Conservation (phyloP, 164 flowering plant species). For the Amborella trichopoda region DNA sequence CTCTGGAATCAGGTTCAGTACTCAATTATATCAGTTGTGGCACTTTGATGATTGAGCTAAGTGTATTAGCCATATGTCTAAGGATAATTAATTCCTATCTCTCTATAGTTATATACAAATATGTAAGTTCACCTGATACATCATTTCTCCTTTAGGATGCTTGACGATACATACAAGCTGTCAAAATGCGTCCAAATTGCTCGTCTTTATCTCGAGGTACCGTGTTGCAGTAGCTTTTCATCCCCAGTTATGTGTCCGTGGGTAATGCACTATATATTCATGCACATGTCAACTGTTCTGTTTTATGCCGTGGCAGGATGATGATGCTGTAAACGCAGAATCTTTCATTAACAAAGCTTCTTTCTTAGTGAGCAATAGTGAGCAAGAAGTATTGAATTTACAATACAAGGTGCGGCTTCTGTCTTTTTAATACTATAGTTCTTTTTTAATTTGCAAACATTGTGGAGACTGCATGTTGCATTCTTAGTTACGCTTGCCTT, state of each 20-base stretch:
- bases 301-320: constrained; percentile 61
- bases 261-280: background rate
- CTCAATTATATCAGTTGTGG: too few species aligned
- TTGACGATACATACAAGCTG: constrained; percentile 79
- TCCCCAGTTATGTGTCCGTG: background rate
- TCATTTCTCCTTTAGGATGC: constrained; percentile 35
- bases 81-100: too few species aligned
- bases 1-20: constrained; percentile 97
- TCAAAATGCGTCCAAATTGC: constrained; percentile 98
- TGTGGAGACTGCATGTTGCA: background rate
- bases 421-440: background rate
- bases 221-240: background rate
- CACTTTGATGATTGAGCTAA: too few species aligned
- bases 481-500: background rate
- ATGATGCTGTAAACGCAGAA: constrained; percentile 97
- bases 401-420: constrained; percentile 65
- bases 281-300: background rate
- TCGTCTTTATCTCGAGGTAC: constrained; percentile 93
- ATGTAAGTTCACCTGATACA: background rate
- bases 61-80: too few species aligned
- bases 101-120: too few species aligned
- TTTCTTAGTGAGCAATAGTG: constrained; percentile 86
- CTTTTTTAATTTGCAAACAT: background rate
- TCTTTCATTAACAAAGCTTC: constrained; percentile 93
- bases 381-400: constrained; percentile 78